These are phyloP conservation scores for Aspergillus udagawae DNA, from an alignment of 2,329 filamentous ascomycete species.

Conservation along the genomic window DNA sequence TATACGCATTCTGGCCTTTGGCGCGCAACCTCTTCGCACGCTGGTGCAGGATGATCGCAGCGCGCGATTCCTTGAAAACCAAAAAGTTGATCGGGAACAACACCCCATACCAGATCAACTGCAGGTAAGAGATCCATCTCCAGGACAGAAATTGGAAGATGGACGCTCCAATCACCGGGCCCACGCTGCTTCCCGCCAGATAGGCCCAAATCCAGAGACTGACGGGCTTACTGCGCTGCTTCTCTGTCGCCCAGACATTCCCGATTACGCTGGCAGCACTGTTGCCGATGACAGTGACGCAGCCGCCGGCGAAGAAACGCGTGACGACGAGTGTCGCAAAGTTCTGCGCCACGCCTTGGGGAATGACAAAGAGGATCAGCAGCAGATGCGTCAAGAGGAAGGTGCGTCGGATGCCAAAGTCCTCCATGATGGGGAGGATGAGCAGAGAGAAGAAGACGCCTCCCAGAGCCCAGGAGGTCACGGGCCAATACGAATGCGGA, in stretches of 20 bases:
- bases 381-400: conserved; percentile 36
- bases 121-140: conserved; percentile 41
- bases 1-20: conserved; percentile 23
- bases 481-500: conserved; percentile 31
- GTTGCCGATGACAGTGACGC: conserved; percentile 39
- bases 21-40: conserved; percentile 34
- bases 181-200: conserved; percentile 41
- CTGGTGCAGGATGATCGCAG: conserved; percentile 36
- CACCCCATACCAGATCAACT: conserved; percentile 38
- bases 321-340: conserved; percentile 44
- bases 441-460: conserved; percentile 26
- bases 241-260: conserved; percentile 32
- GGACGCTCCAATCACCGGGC: conserved; percentile 42
- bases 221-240: conserved; percentile 33
- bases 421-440: conserved; percentile 34
- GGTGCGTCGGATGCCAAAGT: conserved; percentile 39
- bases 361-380: conserved; percentile 42
- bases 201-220: conserved; percentile 41
- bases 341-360: conserved; percentile 42
- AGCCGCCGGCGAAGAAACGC: conserved; percentile 43
- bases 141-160: conserved; percentile 21
- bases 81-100: conserved; percentile 39
- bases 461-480: conserved; percentile 30
- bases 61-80: conserved; percentile 40
- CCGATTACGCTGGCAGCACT: conserved; percentile 25